Evolutionary conservation across 2,329 filamentous ascomycete genomes (phyloP).

Genomic region (Phymatotrichopsis omnivora): DNA sequence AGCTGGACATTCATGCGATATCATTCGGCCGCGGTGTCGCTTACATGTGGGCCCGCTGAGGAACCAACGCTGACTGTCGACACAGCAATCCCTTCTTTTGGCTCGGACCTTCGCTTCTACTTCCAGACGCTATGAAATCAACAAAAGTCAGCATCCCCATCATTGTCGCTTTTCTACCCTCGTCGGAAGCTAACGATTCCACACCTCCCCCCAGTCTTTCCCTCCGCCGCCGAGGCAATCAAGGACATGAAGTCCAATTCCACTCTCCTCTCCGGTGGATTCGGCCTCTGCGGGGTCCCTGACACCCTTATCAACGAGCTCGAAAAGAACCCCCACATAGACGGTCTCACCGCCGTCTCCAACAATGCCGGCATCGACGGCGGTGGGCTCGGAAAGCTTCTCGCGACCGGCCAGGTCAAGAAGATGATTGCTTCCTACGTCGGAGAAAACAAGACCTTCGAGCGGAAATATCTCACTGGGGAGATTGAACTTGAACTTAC

Average conservation of each 20-base stretch:
- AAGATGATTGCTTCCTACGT: constrained; percentile 66
- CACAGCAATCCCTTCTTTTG: constrained; percentile 23
- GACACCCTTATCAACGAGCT: constrained; percentile 65
- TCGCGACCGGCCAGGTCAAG: constrained; percentile 58
- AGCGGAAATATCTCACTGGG: constrained; percentile 65
- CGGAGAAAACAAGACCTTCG: constrained; percentile 65
- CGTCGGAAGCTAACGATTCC: background rate
- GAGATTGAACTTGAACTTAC: constrained; percentile 65
- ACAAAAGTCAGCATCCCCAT: constrained; percentile 27
- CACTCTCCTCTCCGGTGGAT: constrained; percentile 64
- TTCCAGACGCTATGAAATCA: constrained; percentile 28
- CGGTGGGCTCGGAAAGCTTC: constrained; percentile 57
- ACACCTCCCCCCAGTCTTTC: constrained; percentile 26
- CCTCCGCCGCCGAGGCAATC: constrained; percentile 56
- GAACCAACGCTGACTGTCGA: background rate
- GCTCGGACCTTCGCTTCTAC: constrained; percentile 30
- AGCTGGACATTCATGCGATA: background rate
- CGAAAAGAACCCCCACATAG: constrained; percentile 34
- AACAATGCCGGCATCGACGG: constrained; percentile 69
- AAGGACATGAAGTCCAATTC: constrained; percentile 60
- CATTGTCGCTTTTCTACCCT: too few species aligned
- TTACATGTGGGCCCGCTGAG: background rate
- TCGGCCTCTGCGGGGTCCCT: constrained; percentile 70
- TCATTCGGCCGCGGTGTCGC: background rate
- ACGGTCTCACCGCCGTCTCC: constrained; percentile 58